Base-by-base conservation (phyloP, 1,284 basidiomycete genomes). In the Malassezia cuniculi region DNA sequence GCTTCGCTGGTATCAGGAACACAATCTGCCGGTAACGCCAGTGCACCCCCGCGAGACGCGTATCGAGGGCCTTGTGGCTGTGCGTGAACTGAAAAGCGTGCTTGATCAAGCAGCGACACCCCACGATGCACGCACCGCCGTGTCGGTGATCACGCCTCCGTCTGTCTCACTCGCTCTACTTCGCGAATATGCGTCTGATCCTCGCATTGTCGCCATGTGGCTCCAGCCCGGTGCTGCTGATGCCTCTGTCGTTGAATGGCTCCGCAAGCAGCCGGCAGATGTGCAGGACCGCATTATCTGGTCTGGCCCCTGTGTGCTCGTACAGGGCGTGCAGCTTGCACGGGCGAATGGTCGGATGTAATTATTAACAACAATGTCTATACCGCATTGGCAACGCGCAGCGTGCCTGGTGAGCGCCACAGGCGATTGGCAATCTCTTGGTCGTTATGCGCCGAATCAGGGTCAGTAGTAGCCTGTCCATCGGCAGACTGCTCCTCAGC, bases 111-210 rank as follows among this genome's bases (percentile, higher is more conserved):
- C 42, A 4, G 46, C 41, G 9, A 28, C 43, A 3, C 43, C 53
- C 3, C 34, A 31, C 3, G 43, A 54, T 11, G 31, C 27, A 2
- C 27, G 41, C 6, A 41, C 47, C 3, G 54, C 61, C 11, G 53
- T 66, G 14, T 62, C 59, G 14, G 42, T 66, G 25, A 54, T 66
- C 31, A 62, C 63, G 2, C 57, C 61, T 4, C 63, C 61, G 5
- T 44, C 53, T 16, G 31, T 66, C 31, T 57, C 45, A 21, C 35
- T 64, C 14, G 34, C 41, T 5, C 35, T 66, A 6, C 39, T 66
- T 12, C 52, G 59, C 32, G 48, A 44, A 20, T 50, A 49, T 3
- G 34, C 56, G 15, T 32, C 48, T 11, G 48, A 58, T 8, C 39
- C 43, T 9, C 48, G 52, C 18, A 48, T 64, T n/a, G 31, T 44